Evolutionary conservation across 1,284 basidiomycete species (phyloP), one percentile per base, ranked within the genome.

Genomic region (Fistulinella cinereoalba): DNA sequence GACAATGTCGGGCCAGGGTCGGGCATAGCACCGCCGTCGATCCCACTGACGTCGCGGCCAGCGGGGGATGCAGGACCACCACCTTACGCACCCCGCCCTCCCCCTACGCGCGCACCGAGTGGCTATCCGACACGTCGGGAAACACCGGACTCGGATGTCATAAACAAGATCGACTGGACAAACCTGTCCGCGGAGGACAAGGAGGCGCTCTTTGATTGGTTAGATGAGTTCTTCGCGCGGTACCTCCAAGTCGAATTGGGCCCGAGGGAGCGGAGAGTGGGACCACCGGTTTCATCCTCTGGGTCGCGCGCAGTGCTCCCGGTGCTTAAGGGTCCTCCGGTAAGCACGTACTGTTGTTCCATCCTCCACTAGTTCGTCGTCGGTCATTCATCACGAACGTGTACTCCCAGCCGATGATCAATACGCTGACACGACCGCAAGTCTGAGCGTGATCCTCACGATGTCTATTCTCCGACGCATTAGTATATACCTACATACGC

Each of bases 181-280:
- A 80, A 85, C 60, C 69, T 90, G 34, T 76, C 79, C 1, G 55
- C 60, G 8, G 71, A 80, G 56, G 87, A 92, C 57, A 91, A 88
- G 61, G 65, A 79, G 27, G 76, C 69, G 15, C 83, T 91, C 58
- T 92, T 91, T 62, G 65, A 65, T 43, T 87, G 85, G 81, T 68
- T 91, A 15, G 88, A 92, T 58, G 85, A 88, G 58, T 90, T 84
- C 65, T 89, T 89, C 57, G 72, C 75, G 16, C 71, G 71, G 33
- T 71, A 69, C 45, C 53, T 68, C 21, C 40, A 44, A 41, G 46
- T 68, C 22, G 49, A 52, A 41, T 21, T 67, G 33, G 28, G 50
- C 37, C 50, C 56, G 6, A 45, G 50, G 15, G 27, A 34, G 33
- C 40, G 31, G 33, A n/a, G 22, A 32, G 8, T 2, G 13, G 9